Conservation (phyloP, 352 stramenopile species). For the Thraustotheca clavata region DNA sequence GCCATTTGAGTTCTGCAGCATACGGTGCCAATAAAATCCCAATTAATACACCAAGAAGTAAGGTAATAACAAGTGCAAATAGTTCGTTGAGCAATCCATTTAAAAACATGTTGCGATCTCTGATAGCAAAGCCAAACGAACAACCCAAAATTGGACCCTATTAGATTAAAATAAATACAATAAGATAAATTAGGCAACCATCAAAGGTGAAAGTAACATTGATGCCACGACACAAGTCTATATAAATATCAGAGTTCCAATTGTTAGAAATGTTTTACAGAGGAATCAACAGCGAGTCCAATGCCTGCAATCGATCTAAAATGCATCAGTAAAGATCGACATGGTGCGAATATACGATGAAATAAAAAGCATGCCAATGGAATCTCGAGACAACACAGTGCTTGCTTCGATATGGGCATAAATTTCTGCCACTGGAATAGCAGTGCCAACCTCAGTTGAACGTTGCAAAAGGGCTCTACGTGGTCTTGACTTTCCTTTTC, state of each 20-base stretch:
- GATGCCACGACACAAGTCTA: slow-evolving; percentile 81
- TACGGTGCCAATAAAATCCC: slow-evolving; percentile 72
- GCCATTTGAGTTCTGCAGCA: slow-evolving; percentile 48
- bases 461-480: slow-evolving; percentile 62
- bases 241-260: background rate
- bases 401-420: slow-evolving; percentile 79
- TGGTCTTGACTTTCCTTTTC: slow-evolving; percentile 39
- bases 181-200: slow-evolving; percentile 33
- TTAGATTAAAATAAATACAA: background rate
- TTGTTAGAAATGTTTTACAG: slow-evolving; percentile 26
- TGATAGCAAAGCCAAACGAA: slow-evolving; percentile 70
- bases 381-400: slow-evolving; percentile 70
- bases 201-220: slow-evolving; percentile 81
- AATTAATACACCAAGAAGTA: slow-evolving; percentile 74
- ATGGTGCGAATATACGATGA: slow-evolving; percentile 58
- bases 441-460: slow-evolving; percentile 71
- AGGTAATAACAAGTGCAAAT: slow-evolving; percentile 67
- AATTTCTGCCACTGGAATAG: slow-evolving; percentile 80
- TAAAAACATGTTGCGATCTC: slow-evolving; percentile 72
- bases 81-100: slow-evolving; percentile 78
- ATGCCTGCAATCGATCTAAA: slow-evolving; percentile 69
- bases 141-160: slow-evolving; percentile 76
- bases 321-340: background rate
- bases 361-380: slow-evolving; percentile 78
- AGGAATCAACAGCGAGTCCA: slow-evolving; percentile 62